These are phyloP conservation scores for Geotrichum aggregatum DNA, from an alignment of 1,139 yeast species.

Conservation along the genomic window DNA sequence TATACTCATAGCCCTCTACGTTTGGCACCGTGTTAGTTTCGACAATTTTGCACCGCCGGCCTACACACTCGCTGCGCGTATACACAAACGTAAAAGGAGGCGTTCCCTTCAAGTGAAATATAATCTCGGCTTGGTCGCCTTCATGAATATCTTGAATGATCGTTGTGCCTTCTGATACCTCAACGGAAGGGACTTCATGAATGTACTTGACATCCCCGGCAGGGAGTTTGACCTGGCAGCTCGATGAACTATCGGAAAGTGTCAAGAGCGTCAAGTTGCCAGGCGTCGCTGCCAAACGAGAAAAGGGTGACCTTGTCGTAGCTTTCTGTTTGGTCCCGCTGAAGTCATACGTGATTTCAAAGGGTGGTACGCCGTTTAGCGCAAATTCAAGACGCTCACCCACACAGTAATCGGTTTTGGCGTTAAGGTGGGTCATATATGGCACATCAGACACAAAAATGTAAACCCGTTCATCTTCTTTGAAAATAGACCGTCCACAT, in stretches of 20 bases:
- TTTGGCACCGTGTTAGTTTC: constrained; percentile 74
- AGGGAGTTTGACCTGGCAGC: constrained; percentile 62
- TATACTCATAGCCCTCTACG: constrained; percentile 63
- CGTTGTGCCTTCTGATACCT: constrained; percentile 70
- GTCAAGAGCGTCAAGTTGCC: constrained; percentile 70
- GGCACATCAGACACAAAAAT: constrained; percentile 76
- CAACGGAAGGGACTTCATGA: constrained; percentile 88
- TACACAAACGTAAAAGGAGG: constrained; percentile 53
- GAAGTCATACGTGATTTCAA: constrained; percentile 67
- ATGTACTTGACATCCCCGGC: constrained; percentile 41
- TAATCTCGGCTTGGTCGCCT: constrained; percentile 52
- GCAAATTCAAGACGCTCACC: constrained; percentile 83
- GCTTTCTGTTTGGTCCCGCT: constrained; percentile 60
- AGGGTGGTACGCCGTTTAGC: constrained; percentile 76
- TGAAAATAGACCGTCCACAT: constrained; percentile 49
- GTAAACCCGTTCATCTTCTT: constrained; percentile 35
- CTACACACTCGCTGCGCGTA: constrained; percentile 47
- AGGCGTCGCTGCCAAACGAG: constrained; percentile 74
- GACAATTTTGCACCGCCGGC: constrained; percentile 49
- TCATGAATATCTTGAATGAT: constrained; percentile 82
- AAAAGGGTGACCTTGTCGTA: constrained; percentile 53
- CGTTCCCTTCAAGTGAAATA: constrained; percentile 51
- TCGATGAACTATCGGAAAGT: constrained; percentile 69
- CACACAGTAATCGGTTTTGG: constrained; percentile 64
- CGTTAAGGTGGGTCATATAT: constrained; percentile 47